Evolutionary conservation across 495 filamentous ascomycete genomes (phyloP).

Genomic region (Hypoxylon subgilvum): DNA sequence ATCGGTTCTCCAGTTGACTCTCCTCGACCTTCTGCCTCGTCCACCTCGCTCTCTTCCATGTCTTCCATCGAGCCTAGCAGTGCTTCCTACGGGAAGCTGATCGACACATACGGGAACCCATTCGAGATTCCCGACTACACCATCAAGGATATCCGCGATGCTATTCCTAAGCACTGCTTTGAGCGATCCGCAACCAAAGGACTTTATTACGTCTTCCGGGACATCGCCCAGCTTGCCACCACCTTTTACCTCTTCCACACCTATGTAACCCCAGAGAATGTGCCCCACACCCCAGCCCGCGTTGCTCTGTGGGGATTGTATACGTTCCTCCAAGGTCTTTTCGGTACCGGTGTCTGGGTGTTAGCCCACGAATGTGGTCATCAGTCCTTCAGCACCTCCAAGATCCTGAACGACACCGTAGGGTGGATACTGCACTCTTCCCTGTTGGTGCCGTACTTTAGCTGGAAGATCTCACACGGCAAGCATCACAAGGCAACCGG

Average conservation of each 20-base stretch:
- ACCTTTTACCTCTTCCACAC: conserved; percentile 73
- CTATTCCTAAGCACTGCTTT: conserved; percentile 84
- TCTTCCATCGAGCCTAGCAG: conserved; percentile 60
- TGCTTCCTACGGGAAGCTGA: conserved; percentile 59
- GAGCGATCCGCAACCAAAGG: conserved; percentile 69
- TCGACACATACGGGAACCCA: conserved; percentile 76
- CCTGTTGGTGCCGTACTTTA: conserved; percentile 86
- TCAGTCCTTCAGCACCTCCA: conserved; percentile 82
- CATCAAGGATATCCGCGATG: conserved; percentile 80
- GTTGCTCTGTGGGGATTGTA: conserved; percentile 70
- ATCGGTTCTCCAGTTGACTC: conserved; percentile 70
- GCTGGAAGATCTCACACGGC: conserved; percentile 91
- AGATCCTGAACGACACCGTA: conserved; percentile 80
- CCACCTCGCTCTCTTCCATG: conserved; percentile 90
- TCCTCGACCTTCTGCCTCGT: conserved; percentile 78
- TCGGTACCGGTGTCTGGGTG: conserved; percentile 82
- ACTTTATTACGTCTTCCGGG: conserved; percentile 72
- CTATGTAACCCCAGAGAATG: conserved; percentile 64
- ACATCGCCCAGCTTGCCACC: conserved; percentile 64
- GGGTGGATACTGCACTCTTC: conserved; percentile 84
- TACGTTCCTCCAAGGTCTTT: conserved; percentile 75
- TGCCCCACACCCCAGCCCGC: conserved; percentile 64
- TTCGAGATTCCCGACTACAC: conserved; percentile 78
- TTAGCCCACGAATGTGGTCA: conserved; percentile 89
- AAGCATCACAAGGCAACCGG: conserved; percentile 97